Evolutionary conservation across 2,329 filamentous ascomycete genomes (phyloP), one percentile per base, ranked within the genome.

Genomic region (Claviceps quebecensis): DNA sequence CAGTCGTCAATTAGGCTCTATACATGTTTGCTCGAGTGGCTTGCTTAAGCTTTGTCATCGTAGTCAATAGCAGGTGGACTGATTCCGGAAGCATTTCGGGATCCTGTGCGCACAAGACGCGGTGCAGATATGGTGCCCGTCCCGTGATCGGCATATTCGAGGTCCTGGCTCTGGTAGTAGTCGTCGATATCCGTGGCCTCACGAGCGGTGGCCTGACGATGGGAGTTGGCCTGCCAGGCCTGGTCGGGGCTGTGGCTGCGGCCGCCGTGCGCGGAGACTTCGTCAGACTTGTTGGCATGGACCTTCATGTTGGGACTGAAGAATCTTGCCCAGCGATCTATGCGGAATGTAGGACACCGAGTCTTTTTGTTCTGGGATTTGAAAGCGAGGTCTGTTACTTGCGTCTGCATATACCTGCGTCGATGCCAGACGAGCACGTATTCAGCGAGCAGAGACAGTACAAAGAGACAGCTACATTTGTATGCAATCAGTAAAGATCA

Each of bases 351-450:
- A 34, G 29, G 29, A 34, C 9, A 11, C 29, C 29, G 29, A 34
- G 29, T 34, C 9, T 4, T 34, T 34, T 11, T 11, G 9, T 34
- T 34, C 29, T 11, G 29, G 1, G 29, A 34, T 34, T 34, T 56
- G 59, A 56, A 68, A 69, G 57, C 72, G 75, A 34, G 69, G 74
- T 34, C 83, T 86, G 70, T 88, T 50, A 79, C 78, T 72, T 85
- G 86, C 69, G 87, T 83, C 60, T 81, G 79, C 72, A 85, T 86
- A 69, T 87, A 83, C 60, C 81, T 83, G 69, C 81, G 80, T 72
- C 86, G 84, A 66, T 86, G 75, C 54, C 82, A 80, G 59, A 78
- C 77, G 45, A 91, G 77, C 48, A 76, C 72, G 48, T 87, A 56
- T 61, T 91, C 86, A 56, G 85, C 72, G 53, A 82, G 63, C 49